Conservation (phyloP, 2,329 filamentous ascomycete genomes). For the Penicillium sp. region DNA sequence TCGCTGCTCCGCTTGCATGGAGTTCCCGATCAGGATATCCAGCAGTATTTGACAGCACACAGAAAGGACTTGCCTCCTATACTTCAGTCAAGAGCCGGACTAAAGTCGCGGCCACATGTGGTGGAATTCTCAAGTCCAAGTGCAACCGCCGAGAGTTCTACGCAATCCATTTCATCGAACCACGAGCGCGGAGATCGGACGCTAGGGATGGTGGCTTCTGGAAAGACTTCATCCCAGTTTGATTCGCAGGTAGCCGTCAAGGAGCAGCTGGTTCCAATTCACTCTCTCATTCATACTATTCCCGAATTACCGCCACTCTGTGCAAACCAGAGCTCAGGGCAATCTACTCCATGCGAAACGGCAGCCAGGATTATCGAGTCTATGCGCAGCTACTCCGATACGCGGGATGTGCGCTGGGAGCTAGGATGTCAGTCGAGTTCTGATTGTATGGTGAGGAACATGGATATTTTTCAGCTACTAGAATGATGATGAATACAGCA, state of each 20-base stretch:
- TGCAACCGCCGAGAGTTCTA: not conserved
- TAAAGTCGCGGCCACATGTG: not conserved
- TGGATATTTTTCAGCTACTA: conserved; percentile 27
- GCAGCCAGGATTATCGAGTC: conserved; percentile 26
- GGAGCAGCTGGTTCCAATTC: not conserved
- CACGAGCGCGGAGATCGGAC: not conserved
- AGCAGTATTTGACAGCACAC: conserved; percentile 32
- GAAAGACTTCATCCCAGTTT: not conserved
- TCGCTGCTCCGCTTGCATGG: conserved; percentile 64
- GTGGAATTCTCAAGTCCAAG: not conserved
- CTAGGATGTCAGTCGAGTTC: conserved; percentile 25
- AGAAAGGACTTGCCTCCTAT: conserved; percentile 2
- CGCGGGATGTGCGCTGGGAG: conserved; percentile 25
- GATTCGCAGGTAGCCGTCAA: not conserved
- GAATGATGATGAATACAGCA: conserved; percentile 20
- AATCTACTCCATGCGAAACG: conserved; percentile 26
- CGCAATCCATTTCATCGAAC: not conserved
- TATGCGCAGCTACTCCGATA: conserved; percentile 23
- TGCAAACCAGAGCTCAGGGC: conserved; percentile 15
- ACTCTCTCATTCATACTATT: not conserved
- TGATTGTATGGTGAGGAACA: conserved; percentile 28
- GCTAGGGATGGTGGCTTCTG: not conserved
- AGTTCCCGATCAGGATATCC: conserved; percentile 61
- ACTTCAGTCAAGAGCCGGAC: not conserved
- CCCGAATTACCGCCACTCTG: conserved; percentile 11